Evolutionary conservation across 2,329 filamentous ascomycete species (phyloP).

Genomic region (Claviceps sorghi): DNA sequence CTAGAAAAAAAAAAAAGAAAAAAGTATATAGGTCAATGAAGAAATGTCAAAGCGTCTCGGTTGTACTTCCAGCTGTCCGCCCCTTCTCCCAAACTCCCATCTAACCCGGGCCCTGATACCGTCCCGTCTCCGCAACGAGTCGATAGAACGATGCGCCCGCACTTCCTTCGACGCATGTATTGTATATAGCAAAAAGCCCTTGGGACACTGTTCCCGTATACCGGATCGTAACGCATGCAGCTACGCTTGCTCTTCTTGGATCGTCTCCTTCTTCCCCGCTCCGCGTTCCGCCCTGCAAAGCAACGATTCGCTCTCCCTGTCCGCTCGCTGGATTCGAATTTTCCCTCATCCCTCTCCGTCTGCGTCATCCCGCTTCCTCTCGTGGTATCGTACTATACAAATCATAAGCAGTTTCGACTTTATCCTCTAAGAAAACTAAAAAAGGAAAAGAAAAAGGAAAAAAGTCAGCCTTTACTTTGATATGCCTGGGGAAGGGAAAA

Average conservation of each 20-base stretch:
- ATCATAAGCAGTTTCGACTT: neutral
- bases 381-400: conserved; percentile 1
- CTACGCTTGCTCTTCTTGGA: neutral
- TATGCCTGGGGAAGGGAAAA: neutral
- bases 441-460: too few species aligned
- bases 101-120: neutral
- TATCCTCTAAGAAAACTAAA: conserved; percentile 1
- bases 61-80: neutral
- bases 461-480: neutral
- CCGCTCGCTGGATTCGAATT: neutral
- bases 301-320: neutral
- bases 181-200: too few species aligned
- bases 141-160: neutral
- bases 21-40: neutral
- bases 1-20: neutral
- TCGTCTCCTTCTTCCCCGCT: neutral
- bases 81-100: neutral
- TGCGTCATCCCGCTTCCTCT: neutral
- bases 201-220: too few species aligned
- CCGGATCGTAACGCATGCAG: neutral
- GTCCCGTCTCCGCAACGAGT: neutral
- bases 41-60: neutral
- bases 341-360: too few species aligned
- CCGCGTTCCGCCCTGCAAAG: neutral
- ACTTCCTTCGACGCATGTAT: too few species aligned